These are phyloP conservation scores for Boletus tylopilopsis DNA, from an alignment of 768 basidiomycete genomes.

Conservation along the genomic window DNA sequence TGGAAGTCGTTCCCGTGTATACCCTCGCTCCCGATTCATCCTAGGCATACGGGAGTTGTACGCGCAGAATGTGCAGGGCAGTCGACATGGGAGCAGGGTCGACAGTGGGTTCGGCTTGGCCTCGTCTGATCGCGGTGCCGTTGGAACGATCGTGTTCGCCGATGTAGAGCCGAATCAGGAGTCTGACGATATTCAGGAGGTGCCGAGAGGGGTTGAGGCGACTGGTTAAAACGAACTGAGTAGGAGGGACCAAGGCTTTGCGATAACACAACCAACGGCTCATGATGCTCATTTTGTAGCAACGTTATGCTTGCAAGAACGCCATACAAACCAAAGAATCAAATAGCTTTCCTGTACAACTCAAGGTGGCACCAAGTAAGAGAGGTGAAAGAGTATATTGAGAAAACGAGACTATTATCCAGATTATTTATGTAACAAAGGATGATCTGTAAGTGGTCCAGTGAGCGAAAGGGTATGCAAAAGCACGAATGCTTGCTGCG, in stretches of 20 bases:
- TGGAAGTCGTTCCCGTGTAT: not conserved
- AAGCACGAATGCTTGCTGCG: slow-evolving; percentile 16
- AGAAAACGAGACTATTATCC: not conserved
- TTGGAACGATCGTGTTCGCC: too few relatives aligned
- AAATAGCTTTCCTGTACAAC: too few relatives aligned
- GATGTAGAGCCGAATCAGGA: not conserved
- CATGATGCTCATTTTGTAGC: too few relatives aligned
- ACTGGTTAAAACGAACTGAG: too few relatives aligned
- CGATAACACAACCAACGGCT: too few relatives aligned
- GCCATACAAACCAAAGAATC: too few relatives aligned
- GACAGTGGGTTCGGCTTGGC: slow-evolving; percentile 1
- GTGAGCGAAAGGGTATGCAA: slow-evolving; percentile 5
- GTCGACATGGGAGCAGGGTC: not conserved
- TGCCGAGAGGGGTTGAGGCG: not conserved
- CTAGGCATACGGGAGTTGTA: not conserved
- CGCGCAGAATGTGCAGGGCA: not conserved
- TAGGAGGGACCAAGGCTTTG: too few relatives aligned
- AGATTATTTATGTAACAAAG: too few relatives aligned
- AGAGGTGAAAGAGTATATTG: not conserved
- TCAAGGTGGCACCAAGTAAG: too few relatives aligned
- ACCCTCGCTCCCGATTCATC: not conserved
- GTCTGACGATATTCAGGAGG: not conserved
- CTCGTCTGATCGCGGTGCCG: not conserved
- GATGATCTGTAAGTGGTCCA: slow-evolving; percentile 4
- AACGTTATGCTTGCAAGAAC: too few relatives aligned